These are phyloP conservation scores for Zymoseptoria crescenta DNA, from an alignment of 2,329 filamentous ascomycete genomes.

Conservation along the genomic window DNA sequence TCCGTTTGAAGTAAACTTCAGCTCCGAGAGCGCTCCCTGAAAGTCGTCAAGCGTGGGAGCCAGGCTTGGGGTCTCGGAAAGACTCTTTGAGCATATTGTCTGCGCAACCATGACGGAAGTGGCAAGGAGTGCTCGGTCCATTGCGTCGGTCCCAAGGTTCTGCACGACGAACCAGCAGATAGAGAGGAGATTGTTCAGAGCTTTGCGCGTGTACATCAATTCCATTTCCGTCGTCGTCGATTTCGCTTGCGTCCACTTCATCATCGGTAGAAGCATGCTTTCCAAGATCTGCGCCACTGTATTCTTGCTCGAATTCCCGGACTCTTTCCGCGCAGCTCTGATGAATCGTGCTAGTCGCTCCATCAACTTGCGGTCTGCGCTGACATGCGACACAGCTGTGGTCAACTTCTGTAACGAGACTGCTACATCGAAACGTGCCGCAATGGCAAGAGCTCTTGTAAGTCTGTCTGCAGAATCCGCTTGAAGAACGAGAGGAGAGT, in stretches of 20 bases:
- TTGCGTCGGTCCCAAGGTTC: slow-evolving; percentile 2
- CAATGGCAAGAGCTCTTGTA: slow-evolving; percentile 14
- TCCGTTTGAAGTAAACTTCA: slow-evolving; percentile 3
- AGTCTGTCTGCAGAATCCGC: slow-evolving; percentile 12
- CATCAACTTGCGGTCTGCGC: slow-evolving; percentile 12
- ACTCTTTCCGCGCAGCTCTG: slow-evolving; percentile 6
- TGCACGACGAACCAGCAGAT: slow-evolving; percentile 9
- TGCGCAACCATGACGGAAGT: slow-evolving; percentile 10
- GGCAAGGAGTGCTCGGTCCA: slow-evolving; percentile 11
- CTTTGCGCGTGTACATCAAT: neutral
- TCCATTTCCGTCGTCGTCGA: neutral
- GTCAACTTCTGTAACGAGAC: slow-evolving; percentile 7
- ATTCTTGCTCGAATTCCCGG: neutral
- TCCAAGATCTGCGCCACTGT: neutral
- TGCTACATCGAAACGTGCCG: slow-evolving; percentile 17
- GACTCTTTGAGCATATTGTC: slow-evolving; percentile 3
- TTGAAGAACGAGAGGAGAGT: slow-evolving; percentile 34
- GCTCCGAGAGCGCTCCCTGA: neutral
- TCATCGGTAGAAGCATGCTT: neutral
- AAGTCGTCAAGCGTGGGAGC: neutral
- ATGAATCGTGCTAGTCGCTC: slow-evolving; percentile 13
- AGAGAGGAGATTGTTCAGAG: slow-evolving; percentile 5
- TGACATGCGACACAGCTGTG: slow-evolving; percentile 6
- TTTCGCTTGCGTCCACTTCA: neutral
- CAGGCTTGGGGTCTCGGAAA: neutral